These are phyloP conservation scores for Flammula alnicola DNA, from an alignment of 1,284 basidiomycete species.

Conservation along the genomic window DNA sequence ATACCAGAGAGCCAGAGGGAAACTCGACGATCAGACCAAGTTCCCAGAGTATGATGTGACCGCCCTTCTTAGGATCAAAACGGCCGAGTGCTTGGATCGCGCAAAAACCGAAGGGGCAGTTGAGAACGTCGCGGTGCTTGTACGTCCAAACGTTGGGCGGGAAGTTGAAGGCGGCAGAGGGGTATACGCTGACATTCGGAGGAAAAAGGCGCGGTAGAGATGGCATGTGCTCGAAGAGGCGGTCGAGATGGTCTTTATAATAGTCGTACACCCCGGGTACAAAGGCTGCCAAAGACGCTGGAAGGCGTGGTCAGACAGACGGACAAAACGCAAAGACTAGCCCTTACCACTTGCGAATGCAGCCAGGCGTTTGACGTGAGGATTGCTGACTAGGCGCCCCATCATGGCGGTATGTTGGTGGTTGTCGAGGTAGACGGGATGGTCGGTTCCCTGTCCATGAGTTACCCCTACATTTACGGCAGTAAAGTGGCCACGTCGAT, in stretches of 20 bases:
- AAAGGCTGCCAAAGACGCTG: constrained; percentile 8
- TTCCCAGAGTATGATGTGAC: constrained; percentile 18
- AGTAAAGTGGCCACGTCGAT: constrained; percentile 10
- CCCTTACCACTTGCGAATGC: constrained; percentile 7
- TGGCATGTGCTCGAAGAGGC: background rate
- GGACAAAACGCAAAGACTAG: too few species aligned
- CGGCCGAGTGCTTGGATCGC: constrained; percentile 18
- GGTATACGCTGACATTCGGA: constrained; percentile 11
- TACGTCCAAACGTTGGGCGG: constrained; percentile 8
- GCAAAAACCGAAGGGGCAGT: constrained; percentile 20
- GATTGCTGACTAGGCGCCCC: background rate
- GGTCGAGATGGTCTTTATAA: constrained; percentile 1
- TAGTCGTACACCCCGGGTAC: constrained; percentile 3
- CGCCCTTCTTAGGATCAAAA: constrained; percentile 18
- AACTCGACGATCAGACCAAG: constrained; percentile 16
- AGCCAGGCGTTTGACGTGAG: constrained; percentile 3
- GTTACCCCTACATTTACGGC: constrained; percentile 9
- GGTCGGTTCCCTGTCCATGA: background rate
- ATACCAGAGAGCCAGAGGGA: constrained; percentile 3
- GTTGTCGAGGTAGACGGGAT: background rate
- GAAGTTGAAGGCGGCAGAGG: constrained; percentile 13
- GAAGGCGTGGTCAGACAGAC: background rate
- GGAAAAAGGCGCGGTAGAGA: constrained; percentile 8
- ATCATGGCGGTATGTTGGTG: background rate
- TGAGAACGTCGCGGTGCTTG: constrained; percentile 17